Evolutionary conservation across 108 stramenopile species (phyloP), one percentile per base, ranked within the genome.

Genomic region (Cylindrotheca fusiformis): DNA sequence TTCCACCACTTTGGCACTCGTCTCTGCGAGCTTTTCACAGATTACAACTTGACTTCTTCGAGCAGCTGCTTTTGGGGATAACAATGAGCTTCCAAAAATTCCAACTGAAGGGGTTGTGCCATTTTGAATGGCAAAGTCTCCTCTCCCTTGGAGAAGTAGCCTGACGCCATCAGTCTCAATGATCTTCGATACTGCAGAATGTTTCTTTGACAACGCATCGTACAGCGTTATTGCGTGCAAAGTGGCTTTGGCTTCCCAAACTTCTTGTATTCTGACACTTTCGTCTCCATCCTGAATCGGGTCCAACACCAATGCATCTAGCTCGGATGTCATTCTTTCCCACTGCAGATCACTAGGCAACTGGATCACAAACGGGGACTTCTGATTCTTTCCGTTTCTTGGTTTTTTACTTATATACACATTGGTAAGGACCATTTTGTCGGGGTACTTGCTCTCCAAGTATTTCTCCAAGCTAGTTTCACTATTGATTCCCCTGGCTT

Each of bases 171-270:
- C 36, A 10, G 6, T 4, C 2, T 21, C 57, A 32, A 32, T 2
- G 4, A 58, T 58, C 2, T 8, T 32, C 4, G 32, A 32, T 14
- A 30, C 20, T 2, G 30, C 61, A 51, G 59, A 60, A 14, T 10
- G 23, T 31, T 65, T 65, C 28, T 65, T 65, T 1, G 26, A 41
- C 5, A 65, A n/a, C 8, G 64, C 64, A 65, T 65, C 64, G 26
- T 23, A 29, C 3, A 65, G 23, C 22, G 64, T 65, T 19, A 53
- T 27, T 25, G 64, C 53, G 28, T 48, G 45, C 1, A 65, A 20
- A 1, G 64, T 55, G 14, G 33, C 41, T 36, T 65, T 65, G 20
- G 64, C 64, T 29, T 65, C 64, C 64, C 64, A 65, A 21, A 65
- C 25, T 55, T 55, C 25, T 17, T 30, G 22, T 10, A 65, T 26